Percentiles rank a stretch among this genome's conserved stretches.
phyloP scores from a whole-genome alignment of 805 yeast genomes.

The Saturnispora mendoncae region DNA sequence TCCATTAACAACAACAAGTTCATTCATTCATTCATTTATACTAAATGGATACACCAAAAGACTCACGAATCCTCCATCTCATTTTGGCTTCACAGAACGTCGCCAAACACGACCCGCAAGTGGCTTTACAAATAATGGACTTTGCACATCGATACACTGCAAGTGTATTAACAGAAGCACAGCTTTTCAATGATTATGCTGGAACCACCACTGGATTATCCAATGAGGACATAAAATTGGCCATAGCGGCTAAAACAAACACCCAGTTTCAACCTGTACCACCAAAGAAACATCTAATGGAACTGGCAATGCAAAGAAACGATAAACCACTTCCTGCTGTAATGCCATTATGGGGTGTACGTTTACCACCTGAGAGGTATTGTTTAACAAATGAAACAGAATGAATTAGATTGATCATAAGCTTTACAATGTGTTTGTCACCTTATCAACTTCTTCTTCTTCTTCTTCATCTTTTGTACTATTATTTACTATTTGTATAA shows the following conservation, averaged over 20 bases:
- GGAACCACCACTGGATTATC: constrained; percentile 41
- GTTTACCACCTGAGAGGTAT: constrained; percentile 96
- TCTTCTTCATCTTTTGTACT: no score
- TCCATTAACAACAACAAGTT: neutral
- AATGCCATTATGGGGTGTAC: constrained; percentile 82
- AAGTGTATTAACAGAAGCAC: constrained; percentile 81
- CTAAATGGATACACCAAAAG: no score
- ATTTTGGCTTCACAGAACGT: constrained; percentile 91
- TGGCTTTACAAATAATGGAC: constrained; percentile 92
- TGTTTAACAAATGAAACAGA: constrained; percentile 82
- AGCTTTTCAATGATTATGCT: constrained; percentile 79
- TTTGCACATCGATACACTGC: constrained; percentile 88
- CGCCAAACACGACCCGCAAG: constrained; percentile 88
- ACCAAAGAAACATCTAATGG: constrained; percentile 85
- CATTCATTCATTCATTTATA: no score
- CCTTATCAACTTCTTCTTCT: no score
- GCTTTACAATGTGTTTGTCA: no score
- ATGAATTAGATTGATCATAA: no score
- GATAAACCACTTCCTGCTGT: constrained; percentile 86
- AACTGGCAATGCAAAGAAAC: constrained; percentile 87
- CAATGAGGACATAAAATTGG: constrained; percentile 85
- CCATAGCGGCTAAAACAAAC: constrained; percentile 89
- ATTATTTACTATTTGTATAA: no score
- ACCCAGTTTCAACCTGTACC: constrained; percentile 94
- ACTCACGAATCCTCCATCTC: constrained; percentile 62